Evolutionary conservation across 345 rosid genomes (phyloP).

Genomic region (Salix caprea): DNA sequence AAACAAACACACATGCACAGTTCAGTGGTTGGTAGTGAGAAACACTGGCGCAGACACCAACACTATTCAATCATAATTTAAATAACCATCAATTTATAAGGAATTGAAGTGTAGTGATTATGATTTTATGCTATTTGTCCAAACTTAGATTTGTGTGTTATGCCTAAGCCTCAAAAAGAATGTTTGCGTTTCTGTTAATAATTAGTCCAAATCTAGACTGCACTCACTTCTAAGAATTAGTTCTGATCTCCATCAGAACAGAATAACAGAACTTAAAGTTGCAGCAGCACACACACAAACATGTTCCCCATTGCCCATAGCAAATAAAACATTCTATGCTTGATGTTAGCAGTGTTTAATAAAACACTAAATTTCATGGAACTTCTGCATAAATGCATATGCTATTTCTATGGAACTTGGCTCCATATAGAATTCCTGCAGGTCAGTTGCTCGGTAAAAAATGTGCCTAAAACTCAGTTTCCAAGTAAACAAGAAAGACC

Average conservation of each 20-base stretch:
- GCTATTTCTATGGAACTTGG: neutral
- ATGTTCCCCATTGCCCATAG: neutral
- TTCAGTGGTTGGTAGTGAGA: too few relatives aligned
- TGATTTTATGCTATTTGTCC: neutral
- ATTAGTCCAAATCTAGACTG: neutral
- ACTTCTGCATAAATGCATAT: neutral
- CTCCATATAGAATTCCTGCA: neutral
- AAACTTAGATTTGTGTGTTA: neutral
- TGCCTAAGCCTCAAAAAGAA: neutral
- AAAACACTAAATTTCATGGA: neutral
- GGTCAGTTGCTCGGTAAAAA: neutral
- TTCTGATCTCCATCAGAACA: neutral
- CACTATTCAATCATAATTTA: neutral
- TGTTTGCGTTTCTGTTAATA: neutral
- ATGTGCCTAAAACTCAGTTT: too few relatives aligned
- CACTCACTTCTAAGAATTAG: neutral
- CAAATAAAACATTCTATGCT: neutral
- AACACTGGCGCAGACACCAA: neutral
- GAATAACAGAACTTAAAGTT: neutral
- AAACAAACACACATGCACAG: neutral
- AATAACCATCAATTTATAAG: too few relatives aligned
- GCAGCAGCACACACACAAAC: neutral
- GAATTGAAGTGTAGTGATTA: neutral
- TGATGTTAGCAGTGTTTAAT: neutral
- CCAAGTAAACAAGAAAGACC: too few relatives aligned